Percentiles rank a stretch among this genome's conserved stretches.
Evolutionary conservation across 345 rosid genomes (phyloP).

Genomic region (Anastatica hierochuntica): DNA sequence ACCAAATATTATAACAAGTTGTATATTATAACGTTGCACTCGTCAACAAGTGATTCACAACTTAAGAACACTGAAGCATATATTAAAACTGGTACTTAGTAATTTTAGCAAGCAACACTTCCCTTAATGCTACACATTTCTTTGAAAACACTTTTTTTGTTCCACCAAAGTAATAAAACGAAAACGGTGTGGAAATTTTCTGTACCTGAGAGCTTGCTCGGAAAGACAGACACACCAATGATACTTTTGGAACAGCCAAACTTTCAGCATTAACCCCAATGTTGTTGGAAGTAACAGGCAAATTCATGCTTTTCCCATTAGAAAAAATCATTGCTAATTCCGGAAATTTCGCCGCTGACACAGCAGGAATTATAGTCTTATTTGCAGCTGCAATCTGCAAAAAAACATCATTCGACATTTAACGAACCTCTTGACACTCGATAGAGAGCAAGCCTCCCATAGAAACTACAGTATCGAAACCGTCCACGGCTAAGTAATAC

Average conservation of each 20-base stretch:
- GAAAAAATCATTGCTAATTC: constrained; percentile 38
- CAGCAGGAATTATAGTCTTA: constrained; percentile 54
- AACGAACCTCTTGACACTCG: background rate
- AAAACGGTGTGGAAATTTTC: too few relatives aligned
- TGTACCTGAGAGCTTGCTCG: constrained; percentile 81
- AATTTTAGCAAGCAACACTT: too few relatives aligned
- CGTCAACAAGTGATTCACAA: too few relatives aligned
- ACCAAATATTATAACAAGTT: too few relatives aligned
- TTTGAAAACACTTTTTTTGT: too few relatives aligned
- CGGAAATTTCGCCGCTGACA: constrained; percentile 64
- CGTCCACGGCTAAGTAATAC: too few relatives aligned
- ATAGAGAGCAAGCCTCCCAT: background rate
- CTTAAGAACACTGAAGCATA: too few relatives aligned
- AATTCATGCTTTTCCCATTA: constrained; percentile 43
- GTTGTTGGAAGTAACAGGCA: constrained; percentile 41
- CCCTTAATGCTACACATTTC: too few relatives aligned
- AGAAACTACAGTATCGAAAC: too few relatives aligned
- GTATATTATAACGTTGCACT: too few relatives aligned
- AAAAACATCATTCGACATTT: background rate
- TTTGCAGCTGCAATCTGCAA: constrained; percentile 68
- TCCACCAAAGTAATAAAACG: too few relatives aligned
- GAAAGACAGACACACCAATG: constrained; percentile 68
- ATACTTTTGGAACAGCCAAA: constrained; percentile 37
- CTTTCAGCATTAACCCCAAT: constrained; percentile 21
- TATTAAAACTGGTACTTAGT: too few relatives aligned